Conservation (phyloP, 1,139 yeast species). For the Yamadazyma triangularis region DNA sequence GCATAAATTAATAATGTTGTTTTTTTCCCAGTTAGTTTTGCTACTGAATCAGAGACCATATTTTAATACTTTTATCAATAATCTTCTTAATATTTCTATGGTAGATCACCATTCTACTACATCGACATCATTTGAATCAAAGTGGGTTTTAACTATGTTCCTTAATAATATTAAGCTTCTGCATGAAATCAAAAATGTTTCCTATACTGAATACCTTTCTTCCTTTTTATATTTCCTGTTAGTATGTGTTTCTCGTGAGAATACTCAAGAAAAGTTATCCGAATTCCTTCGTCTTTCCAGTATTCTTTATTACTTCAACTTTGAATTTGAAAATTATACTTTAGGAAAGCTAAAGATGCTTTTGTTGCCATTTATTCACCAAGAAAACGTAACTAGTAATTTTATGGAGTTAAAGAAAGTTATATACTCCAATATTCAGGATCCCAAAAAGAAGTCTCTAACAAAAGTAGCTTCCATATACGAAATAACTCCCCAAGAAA, state of each 20-base stretch:
- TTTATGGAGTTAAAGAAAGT: background rate
- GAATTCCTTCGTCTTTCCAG: background rate
- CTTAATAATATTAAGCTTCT: too few species aligned
- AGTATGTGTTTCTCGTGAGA: background rate
- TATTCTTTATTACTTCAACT: background rate
- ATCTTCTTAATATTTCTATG: too few species aligned
- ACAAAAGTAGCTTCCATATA: background rate
- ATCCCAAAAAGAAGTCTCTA: background rate
- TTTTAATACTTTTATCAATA: too few species aligned
- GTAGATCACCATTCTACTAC: too few species aligned
- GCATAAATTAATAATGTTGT: conserved; percentile 6
- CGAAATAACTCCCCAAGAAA: background rate
- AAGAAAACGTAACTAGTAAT: background rate
- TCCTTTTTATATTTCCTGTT: background rate
- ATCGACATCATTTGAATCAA: too few species aligned
- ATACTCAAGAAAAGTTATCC: background rate
- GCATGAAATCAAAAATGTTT: too few species aligned
- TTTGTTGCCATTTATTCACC: background rate
- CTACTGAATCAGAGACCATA: too few species aligned
- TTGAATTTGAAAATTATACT: too few species aligned
- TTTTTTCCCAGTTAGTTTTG: conserved; percentile 2
- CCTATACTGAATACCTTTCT: background rate
- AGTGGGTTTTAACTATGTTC: too few species aligned
- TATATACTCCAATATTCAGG: background rate
- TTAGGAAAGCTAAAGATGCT: background rate